Base-by-base conservation (phyloP, 805 yeast genomes). In the Metschnikowia anglica region DNA sequence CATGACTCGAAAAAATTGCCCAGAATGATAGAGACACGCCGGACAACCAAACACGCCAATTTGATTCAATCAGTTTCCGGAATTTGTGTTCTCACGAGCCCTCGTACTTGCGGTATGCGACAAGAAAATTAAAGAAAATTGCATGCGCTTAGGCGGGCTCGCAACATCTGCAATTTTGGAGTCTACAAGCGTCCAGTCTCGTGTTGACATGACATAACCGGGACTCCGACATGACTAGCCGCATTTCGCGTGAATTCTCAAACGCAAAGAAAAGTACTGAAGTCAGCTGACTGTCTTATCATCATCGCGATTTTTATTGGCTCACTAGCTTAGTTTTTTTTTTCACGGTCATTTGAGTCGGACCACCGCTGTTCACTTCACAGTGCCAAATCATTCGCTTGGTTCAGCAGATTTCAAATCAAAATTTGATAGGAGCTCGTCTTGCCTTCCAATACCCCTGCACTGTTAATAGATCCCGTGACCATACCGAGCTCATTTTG, bases 291-390 rank as follows among this genome's bases (percentile, higher is more conserved):
- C 41, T n/a, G 24, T 19, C 31, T 47, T 47, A 40, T 25, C 44
- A 47, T 30, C 51, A 44, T 37, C 48, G 48, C 51, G 42, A 30
- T 10, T 41, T 37, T 41, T 20, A 47, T 47, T 47, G 48, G 51
- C 43, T 20, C 36, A 20, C n/a, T n/a, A n/a, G n/a, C n/a, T n/a
- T 21, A 21, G 15, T 19, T 16, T 11, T 25, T 41, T 41, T 41
- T 31, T 28, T 28, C 31, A 28, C 31, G 13, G 7, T 35, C 34
- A 15, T 18, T 15, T 26, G 42, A 32, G 33, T 39, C 37, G 37
- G 42, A 25, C 41, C 32, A 5, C 26, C 9, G n/a, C 37, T 16
- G 13, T 4, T 24, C 7, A 24, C 12, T n/a, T 7, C 16, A n/a
- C 4, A 25, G 10, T 16, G 30, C 41, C n/a, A 5, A 3, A 30